These are phyloP conservation scores for Alnus rubra DNA, from an alignment of 306 rosid species.

Conservation along the genomic window DNA sequence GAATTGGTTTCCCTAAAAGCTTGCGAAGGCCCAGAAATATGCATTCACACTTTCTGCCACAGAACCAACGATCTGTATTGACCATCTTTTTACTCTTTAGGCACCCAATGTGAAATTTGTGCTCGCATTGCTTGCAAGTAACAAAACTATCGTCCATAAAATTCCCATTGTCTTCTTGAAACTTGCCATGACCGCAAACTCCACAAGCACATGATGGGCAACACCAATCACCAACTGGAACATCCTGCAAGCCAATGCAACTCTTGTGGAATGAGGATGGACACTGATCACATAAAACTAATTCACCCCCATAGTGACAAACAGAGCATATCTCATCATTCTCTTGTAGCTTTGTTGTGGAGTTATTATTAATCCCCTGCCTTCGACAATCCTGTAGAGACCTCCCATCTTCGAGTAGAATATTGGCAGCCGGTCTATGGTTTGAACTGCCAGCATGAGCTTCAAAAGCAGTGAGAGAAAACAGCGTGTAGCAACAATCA, in stretches of 20 bases:
- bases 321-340: constrained; percentile 44
- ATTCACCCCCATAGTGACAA: constrained; percentile 57
- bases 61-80: constrained; percentile 41
- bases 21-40: constrained; percentile 37
- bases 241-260: constrained; percentile 43
- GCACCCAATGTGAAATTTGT: constrained; percentile 49
- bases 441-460: constrained; percentile 56
- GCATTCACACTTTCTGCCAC: constrained; percentile 44
- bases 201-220: constrained; percentile 67
- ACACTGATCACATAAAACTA: constrained; percentile 59
- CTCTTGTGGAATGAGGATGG: constrained; percentile 53
- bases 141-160: constrained; percentile 3
- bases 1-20: constrained; percentile 45
- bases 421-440: constrained; percentile 58
- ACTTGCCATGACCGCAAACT: constrained; percentile 33
- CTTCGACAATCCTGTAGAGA: constrained; percentile 48
- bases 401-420: constrained; percentile 61
- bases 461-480: constrained; percentile 50
- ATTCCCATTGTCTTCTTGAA: constrained; percentile 5
- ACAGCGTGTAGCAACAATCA: constrained; percentile 49
- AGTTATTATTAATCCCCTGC: constrained; percentile 3
- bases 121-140: constrained; percentile 58
- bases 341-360: not conserved
- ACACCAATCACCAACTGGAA: constrained; percentile 61
- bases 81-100: constrained; percentile 3